Percentiles rank a stretch among this genome's conserved stretches.
These are phyloP conservation scores for Rhexocercosporidium sp. DNA, from an alignment of 2,329 filamentous ascomycete genomes.

Conservation along the genomic window DNA sequence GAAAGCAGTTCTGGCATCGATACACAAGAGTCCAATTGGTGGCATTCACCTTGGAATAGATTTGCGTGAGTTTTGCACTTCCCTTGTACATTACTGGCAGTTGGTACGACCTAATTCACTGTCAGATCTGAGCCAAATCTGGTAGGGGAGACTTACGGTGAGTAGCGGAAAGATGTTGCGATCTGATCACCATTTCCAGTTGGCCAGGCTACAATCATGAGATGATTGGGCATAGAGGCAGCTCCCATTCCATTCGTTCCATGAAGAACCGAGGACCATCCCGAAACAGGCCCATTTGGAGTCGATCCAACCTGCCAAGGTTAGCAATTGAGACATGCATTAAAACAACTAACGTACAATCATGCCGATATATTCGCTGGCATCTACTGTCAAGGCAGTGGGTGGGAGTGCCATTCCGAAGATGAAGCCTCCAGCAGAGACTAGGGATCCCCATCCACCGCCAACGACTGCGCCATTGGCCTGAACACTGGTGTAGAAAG, in stretches of 20 bases:
- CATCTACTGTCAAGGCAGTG: constrained; percentile 52
- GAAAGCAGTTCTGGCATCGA: constrained; percentile 63
- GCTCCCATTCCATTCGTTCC: constrained; percentile 47
- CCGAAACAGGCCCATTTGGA: constrained; percentile 48
- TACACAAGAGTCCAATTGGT: constrained; percentile 68
- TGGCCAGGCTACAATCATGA: constrained; percentile 64
- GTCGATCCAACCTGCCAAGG: constrained; percentile 47
- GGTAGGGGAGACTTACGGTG: constrained; percentile 43
- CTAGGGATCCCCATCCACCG: constrained; percentile 38
- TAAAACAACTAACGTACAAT: constrained; percentile 48
- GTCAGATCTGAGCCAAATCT: neutral
- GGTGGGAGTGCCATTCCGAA: constrained; percentile 61
- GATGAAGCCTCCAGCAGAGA: constrained; percentile 49
- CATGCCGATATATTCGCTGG: constrained; percentile 64
- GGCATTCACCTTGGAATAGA: constrained; percentile 61
- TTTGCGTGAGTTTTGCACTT: constrained; percentile 64
- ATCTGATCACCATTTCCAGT: constrained; percentile 52
- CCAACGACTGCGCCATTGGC: constrained; percentile 45
- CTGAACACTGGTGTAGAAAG: constrained; percentile 56
- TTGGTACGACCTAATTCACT: constrained; percentile 56
- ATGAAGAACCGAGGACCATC: constrained; percentile 64
- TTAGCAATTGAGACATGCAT: neutral
- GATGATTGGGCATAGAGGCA: constrained; percentile 57
- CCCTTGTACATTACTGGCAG: constrained; percentile 64
- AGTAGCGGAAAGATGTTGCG: constrained; percentile 62